phyloP scores from a whole-genome alignment of 2,329 filamentous ascomycete genomes.

The Fusarium longipes region DNA sequence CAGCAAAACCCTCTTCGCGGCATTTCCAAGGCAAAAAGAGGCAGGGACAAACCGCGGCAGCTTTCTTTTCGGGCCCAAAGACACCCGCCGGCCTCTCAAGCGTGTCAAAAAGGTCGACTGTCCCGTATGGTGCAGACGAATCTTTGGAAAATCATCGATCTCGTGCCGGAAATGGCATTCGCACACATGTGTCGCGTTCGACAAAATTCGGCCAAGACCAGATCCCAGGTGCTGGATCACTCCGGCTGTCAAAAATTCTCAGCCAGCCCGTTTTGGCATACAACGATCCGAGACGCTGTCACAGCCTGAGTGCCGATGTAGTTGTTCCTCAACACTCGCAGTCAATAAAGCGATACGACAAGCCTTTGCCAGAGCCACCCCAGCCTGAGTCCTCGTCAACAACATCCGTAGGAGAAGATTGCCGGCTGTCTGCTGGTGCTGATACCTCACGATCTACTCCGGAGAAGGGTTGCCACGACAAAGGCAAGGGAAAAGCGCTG shows the following conservation, averaged over 20 bases:
- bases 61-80: slow-evolving; percentile 30
- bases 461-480: not conserved
- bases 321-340: slow-evolving; percentile 13
- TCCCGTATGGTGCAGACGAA: not conserved
- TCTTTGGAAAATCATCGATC: not conserved
- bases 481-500: not conserved
- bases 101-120: not conserved
- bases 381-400: slow-evolving; percentile 2
- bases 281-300: slow-evolving; percentile 23
- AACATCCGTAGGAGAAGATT: slow-evolving; percentile 10
- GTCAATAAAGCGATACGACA: not conserved
- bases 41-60: not conserved
- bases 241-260: slow-evolving; percentile 12
- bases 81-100: slow-evolving; percentile 1
- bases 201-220: not conserved
- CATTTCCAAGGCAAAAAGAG: not conserved
- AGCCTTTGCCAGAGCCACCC: slow-evolving; percentile 25
- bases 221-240: not conserved
- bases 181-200: not conserved
- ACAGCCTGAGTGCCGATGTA: slow-evolving; percentile 28
- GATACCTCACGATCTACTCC: not conserved
- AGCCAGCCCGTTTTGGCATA: slow-evolving; percentile 3
- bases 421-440: slow-evolving; percentile 4
- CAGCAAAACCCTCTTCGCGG: not conserved
- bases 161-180: not conserved